Base-by-base conservation (phyloP, 805 yeast species). In the Starmerella bacillaris region DNA sequence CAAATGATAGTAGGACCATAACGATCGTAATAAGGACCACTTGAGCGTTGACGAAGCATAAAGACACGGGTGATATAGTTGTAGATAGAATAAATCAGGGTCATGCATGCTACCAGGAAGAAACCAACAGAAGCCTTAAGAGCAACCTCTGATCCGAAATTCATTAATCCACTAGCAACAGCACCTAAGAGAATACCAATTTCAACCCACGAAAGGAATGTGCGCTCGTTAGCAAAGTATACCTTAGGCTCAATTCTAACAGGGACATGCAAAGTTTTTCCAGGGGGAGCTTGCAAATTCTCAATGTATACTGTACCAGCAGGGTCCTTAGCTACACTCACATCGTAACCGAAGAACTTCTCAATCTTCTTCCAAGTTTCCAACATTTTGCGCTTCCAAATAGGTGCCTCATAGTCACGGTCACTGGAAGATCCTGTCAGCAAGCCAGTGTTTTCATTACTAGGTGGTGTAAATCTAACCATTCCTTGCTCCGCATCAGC, bases 181-280 rank as follows among this genome's bases (percentile, higher is more conserved):
- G 86, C 92, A 30, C 89, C 83, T 38, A 89, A 64, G 29, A 86
- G 63, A 64, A 89, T 70, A 6, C 89, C 79, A 47, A 89, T 80
- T 27, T 93, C 84, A 37, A 86, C 60, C 98, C 98, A 89, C 27
- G 92, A 71, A 42, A 89, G 64, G 51, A 74, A 86, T 0, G 98
- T 89, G 60, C 98, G 72, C 57, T 89, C 98, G 18, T 92, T 82
- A 5, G 98, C 98, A 58, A 89, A 89, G 55, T 89, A 89, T n/a
- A 89, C 98, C 60, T 89, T 89, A 39, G 98, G 98, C 58, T 89
- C 98, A 24, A 89, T 84, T 50, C 98, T 70, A 26, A 89, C 92
- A 2, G 96, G 98, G 6, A 89, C 89, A 50, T 83, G 72, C 39
- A 89, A 79, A 30, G 68, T 66, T 57, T 83, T 84, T 2, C 96